Evolutionary conservation across 495 filamentous ascomycete genomes (phyloP).

Genomic region (Letharia lupina): DNA sequence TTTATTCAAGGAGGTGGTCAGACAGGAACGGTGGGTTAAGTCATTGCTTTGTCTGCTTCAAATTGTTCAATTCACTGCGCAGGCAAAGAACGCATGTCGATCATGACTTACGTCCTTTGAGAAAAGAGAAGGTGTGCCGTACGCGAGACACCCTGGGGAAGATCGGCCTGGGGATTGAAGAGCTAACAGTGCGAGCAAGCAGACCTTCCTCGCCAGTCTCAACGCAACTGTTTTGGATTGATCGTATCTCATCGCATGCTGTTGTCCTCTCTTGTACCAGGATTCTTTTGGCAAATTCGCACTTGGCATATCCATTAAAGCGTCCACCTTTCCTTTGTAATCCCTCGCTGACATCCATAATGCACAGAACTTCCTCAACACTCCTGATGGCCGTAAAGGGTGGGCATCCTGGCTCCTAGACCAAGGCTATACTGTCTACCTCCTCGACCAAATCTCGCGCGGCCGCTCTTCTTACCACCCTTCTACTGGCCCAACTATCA

Average conservation of each 20-base stretch:
- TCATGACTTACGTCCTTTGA: neutral
- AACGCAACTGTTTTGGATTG: neutral
- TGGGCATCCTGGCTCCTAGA: slow-evolving; percentile 42
- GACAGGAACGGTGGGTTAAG: slow-evolving; percentile 40
- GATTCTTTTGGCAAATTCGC: neutral
- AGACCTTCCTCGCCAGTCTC: neutral
- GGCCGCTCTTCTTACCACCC: slow-evolving; percentile 37
- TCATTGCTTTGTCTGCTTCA: too few relatives aligned
- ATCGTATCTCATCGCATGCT: neutral
- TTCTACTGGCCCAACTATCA: slow-evolving; percentile 27
- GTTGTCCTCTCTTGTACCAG: neutral
- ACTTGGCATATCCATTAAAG: neutral
- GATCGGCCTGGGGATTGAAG: neutral
- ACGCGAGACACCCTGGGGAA: neutral
- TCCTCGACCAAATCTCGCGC: slow-evolving; percentile 38
- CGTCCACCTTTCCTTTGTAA: neutral
- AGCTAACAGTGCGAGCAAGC: neutral
- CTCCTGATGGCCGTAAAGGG: slow-evolving; percentile 39
- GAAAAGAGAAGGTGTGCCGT: neutral
- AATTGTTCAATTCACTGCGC: too few relatives aligned
- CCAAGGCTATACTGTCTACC: slow-evolving; percentile 38
- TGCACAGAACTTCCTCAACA: slow-evolving; percentile 38
- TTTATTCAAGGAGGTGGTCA: slow-evolving; percentile 46
- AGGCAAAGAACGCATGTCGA: too few relatives aligned
- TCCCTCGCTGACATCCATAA: neutral